Evolutionary conservation across 108 stramenopile species (phyloP).

Genomic region (Parmales sp.): DNA sequence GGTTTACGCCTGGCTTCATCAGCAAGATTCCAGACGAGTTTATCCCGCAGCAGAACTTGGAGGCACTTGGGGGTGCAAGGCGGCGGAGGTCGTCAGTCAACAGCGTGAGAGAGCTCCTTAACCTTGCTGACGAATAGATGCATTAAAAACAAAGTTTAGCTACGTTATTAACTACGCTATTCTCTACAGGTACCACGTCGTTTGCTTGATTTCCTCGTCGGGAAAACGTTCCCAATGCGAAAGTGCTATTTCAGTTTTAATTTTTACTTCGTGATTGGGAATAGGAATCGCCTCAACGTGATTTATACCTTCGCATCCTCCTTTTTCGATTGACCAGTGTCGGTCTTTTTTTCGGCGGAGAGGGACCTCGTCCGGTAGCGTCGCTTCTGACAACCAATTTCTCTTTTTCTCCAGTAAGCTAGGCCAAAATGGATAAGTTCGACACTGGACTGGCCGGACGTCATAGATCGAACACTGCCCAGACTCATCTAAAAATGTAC

Average conservation of each 20-base stretch:
- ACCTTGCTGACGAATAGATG: no score
- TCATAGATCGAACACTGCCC: constrained; percentile 44
- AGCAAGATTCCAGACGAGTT: no score
- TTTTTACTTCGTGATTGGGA: constrained; percentile 19
- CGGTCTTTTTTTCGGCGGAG: constrained; percentile 17
- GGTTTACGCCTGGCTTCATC: no score
- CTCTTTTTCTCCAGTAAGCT: constrained; percentile 26
- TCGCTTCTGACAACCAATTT: constrained; percentile 39
- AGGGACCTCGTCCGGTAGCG: constrained; percentile 25
- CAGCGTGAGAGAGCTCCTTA: no score
- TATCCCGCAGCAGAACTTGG: no score
- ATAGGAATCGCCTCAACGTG: constrained; percentile 6
- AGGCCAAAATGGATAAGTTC: constrained; percentile 57
- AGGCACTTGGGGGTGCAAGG: no score
- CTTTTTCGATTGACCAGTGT: constrained; percentile 40
- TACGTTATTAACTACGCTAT: no score
- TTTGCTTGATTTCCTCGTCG: constrained; percentile 30
- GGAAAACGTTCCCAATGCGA: constrained; percentile 34
- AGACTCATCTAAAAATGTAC: constrained; percentile 27
- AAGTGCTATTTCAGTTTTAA: constrained; percentile 25
- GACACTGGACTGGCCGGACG: constrained; percentile 41
- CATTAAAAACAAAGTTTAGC: no score
- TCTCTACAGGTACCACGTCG: constrained; percentile 36
- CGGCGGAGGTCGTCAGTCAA: no score
- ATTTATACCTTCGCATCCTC: constrained; percentile 52